Percentiles rank a stretch among this genome's conserved stretches.
Evolutionary conservation across 371 early-diverging fungal species (phyloP).

Genomic region (Entomophthora muscae): DNA sequence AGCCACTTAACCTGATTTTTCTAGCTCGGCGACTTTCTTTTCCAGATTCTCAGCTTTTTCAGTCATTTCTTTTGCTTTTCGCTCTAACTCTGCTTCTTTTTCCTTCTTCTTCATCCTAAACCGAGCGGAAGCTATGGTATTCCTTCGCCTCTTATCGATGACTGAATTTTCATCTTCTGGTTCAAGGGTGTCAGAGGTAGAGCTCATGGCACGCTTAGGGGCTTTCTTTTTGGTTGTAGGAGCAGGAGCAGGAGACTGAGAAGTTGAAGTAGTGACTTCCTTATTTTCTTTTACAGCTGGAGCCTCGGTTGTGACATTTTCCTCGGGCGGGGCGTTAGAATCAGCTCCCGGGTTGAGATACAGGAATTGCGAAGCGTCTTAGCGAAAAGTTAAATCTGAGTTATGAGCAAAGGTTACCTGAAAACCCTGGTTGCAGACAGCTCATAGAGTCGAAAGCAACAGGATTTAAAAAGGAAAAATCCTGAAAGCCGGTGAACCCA

Average conservation of each 20-base stretch:
- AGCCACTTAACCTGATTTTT: constrained; percentile 83
- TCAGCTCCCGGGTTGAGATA: background rate
- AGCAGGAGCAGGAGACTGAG: background rate
- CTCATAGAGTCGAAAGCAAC: constrained; percentile 10
- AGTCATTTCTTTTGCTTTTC: constrained; percentile 63
- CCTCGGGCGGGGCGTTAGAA: background rate
- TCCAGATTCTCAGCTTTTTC: constrained; percentile 54
- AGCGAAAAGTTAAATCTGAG: background rate
- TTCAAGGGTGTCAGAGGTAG: constrained; percentile 13
- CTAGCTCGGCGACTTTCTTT: constrained; percentile 51
- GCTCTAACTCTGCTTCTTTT: constrained; percentile 70
- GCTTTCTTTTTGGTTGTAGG: background rate
- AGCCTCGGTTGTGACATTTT: background rate
- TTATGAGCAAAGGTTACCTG: background rate
- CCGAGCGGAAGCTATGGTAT: constrained; percentile 91
- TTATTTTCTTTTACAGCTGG: background rate
- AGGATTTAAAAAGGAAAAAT: background rate
- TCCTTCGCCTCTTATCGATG: constrained; percentile 67
- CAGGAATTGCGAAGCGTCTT: background rate
- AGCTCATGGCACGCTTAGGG: background rate
- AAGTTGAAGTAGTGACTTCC: background rate
- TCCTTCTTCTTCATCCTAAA: constrained; percentile 87
- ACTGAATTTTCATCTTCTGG: constrained; percentile 11
- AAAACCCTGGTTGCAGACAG: background rate
- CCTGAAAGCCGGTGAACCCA: background rate